Conservation (phyloP, 2,329 filamentous ascomycete species). For the Paecilomyces niveus region DNA sequence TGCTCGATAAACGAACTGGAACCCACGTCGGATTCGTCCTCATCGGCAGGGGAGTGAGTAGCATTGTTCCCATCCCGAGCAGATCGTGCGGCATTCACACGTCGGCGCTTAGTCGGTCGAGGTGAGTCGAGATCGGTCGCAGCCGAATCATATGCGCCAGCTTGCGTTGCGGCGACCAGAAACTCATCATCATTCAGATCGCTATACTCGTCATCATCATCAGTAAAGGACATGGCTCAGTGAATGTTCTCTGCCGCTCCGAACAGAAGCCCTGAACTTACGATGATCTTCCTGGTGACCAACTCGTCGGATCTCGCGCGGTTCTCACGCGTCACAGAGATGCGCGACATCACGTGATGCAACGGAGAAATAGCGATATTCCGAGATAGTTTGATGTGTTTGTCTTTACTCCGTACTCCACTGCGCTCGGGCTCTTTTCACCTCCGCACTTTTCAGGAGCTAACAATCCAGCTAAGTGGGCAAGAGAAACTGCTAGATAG, state of each 20-base stretch:
- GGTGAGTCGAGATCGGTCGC: slow-evolving; percentile 9
- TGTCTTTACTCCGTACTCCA: neutral
- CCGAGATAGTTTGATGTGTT: neutral
- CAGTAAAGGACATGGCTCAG: slow-evolving; percentile 20
- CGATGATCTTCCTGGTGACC: neutral
- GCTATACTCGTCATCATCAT: slow-evolving; percentile 19
- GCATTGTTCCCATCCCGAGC: neutral
- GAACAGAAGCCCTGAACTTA: neutral
- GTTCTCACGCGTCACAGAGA: neutral
- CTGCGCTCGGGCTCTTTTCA: too few species aligned
- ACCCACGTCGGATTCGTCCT: slow-evolving; percentile 6
- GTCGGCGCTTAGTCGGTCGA: slow-evolving; percentile 28
- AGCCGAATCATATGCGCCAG: slow-evolving; percentile 1
- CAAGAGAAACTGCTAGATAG: neutral
- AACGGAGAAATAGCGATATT: neutral
- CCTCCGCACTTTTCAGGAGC: neutral
- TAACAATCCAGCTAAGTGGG: neutral
- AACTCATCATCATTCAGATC: slow-evolving; percentile 18
- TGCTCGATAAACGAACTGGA: slow-evolving; percentile 16
- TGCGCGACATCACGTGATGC: neutral
- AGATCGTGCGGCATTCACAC: slow-evolving; percentile 14
- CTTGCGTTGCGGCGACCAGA: slow-evolving; percentile 16
- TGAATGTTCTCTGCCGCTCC: neutral
- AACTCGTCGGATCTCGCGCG: neutral
- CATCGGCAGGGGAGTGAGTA: neutral